Evolutionary conservation across 805 yeast species (phyloP), one percentile per base, ranked within the genome.

Genomic region (Grigorovia humatica): DNA sequence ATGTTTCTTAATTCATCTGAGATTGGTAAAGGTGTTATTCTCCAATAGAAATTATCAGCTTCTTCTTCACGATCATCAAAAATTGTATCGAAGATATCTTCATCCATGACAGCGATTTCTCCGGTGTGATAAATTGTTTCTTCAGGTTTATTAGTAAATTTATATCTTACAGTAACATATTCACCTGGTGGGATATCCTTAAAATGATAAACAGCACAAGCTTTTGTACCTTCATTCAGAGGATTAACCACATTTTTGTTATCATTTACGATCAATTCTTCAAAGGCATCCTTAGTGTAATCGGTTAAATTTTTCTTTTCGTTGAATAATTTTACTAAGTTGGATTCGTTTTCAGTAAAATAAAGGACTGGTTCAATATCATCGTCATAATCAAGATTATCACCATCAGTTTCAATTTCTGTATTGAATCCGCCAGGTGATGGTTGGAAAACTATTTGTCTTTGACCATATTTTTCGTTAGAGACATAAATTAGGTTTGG

Each of bases 41-140:
- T 81, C 88, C 90, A 87, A 70, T 89, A 89, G 67, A 90, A 90
- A 47, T 88, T 88, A 61, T 90, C 96, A 11, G 96, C 96, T 62
- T 89, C 96, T 55, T 79, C 84, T 62, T 83, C 83, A 65, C 96
- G 82, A 47, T 78, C 74, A 35, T 80, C 82, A 60, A 90, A 80
- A 7, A 80, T 67, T 32, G 74, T 67, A 68, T 90, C 96, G 58
- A 88, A 83, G 48, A 74, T 81, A 57, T 80, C 83, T 67, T 86
- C 95, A 65, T 86, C 88, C 50, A 87, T 79, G 17, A 68, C 72
- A 17, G 67, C 63, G 13, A 66, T 63, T 7, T 71, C 72, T 41
- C 67, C 64, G 9, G 65, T 60, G 20, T 54, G 53, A 38, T 57
- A 59, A 46, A 57, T 70, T 5, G 47, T 48, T 65, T 68, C 64